Evolutionary conservation across 176 grass and related monocot species (phyloP).

Genomic region (Oryza officinalis): DNA sequence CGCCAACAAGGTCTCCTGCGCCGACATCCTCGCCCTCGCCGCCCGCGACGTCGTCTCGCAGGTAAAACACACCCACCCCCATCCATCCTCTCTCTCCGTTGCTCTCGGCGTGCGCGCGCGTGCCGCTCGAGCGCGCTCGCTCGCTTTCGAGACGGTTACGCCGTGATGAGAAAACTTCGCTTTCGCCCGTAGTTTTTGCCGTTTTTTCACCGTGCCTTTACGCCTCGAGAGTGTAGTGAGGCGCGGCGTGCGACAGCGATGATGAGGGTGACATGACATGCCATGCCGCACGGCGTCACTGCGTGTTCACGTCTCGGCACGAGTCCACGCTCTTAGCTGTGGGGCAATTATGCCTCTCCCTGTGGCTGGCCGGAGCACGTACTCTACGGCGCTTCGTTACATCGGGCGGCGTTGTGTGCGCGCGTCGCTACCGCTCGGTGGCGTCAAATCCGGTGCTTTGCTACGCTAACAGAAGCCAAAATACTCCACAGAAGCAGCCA

Average conservation of each 20-base stretch:
- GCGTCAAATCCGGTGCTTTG: background rate
- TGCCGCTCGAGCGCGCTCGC: background rate
- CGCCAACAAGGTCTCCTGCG: constrained; percentile 74
- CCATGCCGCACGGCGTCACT: too few relatives aligned
- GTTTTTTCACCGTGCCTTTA: background rate
- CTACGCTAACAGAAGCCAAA: background rate
- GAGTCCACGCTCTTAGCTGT: background rate
- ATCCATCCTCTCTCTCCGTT: background rate
- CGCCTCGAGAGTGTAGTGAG: background rate
- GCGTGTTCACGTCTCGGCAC: too few relatives aligned
- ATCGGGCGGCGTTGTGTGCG: background rate
- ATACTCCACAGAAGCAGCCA: background rate
- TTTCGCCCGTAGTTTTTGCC: background rate
- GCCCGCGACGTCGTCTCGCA: constrained; percentile 67
- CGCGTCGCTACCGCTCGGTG: background rate
- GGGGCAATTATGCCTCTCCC: background rate
- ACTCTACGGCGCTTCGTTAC: background rate
- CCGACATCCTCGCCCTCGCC: constrained; percentile 73
- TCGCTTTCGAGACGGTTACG: background rate
- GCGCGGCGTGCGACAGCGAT: constrained; percentile 31
- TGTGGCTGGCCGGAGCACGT: background rate
- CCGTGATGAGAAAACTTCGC: background rate
- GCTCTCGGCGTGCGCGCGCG: background rate
- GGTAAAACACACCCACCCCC: constrained; percentile 18
- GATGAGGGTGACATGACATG: constrained; percentile 29